phyloP scores from a whole-genome alignment of 176 grass and related monocot genomes.

The Bolboschoenus planiculmis region DNA sequence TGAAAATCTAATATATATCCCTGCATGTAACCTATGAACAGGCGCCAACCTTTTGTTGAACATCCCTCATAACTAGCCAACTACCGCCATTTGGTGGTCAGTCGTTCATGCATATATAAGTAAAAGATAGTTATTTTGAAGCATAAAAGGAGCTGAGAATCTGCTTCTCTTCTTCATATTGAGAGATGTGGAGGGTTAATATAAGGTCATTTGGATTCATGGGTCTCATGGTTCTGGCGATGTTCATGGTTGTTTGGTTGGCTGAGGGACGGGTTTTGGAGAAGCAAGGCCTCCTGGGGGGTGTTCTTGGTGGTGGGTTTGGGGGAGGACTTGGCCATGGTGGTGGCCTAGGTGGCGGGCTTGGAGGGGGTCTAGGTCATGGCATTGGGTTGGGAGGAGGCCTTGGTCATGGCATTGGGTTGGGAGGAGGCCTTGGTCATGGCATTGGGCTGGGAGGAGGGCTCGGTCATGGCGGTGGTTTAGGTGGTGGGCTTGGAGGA shows the following conservation, averaged over 20 bases:
- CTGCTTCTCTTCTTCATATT: not conserved
- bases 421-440: not conserved
- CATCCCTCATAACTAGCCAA: not conserved
- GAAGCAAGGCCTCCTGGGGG: not conserved
- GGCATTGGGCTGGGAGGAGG: not conserved
- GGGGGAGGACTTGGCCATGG: conserved; percentile 16
- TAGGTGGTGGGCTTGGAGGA: conserved; percentile 8
- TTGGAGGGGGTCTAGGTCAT: conserved; percentile 4
- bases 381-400: not conserved
- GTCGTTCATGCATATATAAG: not conserved
- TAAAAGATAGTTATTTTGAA: not conserved
- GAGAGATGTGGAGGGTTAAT: not conserved
- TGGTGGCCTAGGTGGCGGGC: conserved; percentile 21
- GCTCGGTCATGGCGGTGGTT: not conserved
- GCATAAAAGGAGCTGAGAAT: not conserved
- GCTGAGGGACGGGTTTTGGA: not conserved
- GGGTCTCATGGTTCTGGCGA: not conserved
- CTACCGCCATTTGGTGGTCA: not conserved
- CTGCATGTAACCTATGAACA: not conserved
- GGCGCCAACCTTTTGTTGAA: not conserved
- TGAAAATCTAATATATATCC: not conserved
- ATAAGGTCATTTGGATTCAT: not conserved
- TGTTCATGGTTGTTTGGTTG: not conserved
- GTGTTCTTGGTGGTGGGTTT: conserved; percentile 1
- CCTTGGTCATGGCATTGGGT: not conserved